Percentiles rank a stretch among this genome's conserved stretches.
These are phyloP conservation scores for Scedosporium dehoogii DNA, from an alignment of 2,329 filamentous ascomycete species.

Conservation along the genomic window DNA sequence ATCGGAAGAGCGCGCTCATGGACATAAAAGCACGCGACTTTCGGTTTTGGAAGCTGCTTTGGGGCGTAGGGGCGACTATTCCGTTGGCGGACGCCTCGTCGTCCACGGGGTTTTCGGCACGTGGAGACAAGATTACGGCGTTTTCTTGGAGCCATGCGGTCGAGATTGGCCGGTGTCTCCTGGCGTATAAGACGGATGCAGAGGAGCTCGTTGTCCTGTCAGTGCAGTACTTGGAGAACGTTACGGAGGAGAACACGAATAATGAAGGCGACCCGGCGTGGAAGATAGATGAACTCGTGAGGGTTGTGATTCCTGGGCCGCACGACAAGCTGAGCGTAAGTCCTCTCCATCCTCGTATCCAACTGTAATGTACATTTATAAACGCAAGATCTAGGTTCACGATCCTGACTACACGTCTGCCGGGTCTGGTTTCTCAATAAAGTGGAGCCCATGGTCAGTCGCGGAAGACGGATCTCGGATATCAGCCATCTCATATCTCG, in stretches of 20 bases:
- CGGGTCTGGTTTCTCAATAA: conserved; percentile 39
- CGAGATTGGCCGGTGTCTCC: conserved; percentile 28
- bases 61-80: conserved; percentile 43
- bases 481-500: conserved; percentile 39
- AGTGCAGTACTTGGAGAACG: conserved; percentile 27
- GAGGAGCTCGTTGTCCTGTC: conserved; percentile 40
- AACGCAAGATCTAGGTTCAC: conserved; percentile 7
- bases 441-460: conserved; percentile 44
- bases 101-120: conserved; percentile 15
- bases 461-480: conserved; percentile 20
- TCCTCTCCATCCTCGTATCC: background rate
- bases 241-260: conserved; percentile 9
- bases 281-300: conserved; percentile 38
- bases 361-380: background rate
- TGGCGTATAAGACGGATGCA: conserved; percentile 42
- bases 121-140: conserved; percentile 28
- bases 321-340: conserved; percentile 19
- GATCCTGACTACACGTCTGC: conserved; percentile 40
- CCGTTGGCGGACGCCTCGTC: conserved; percentile 33
- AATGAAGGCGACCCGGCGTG: conserved; percentile 23
- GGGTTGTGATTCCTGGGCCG: conserved; percentile 31
- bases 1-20: conserved; percentile 9
- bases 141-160: conserved; percentile 44
- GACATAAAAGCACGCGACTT: conserved; percentile 28
- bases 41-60: conserved; percentile 43